phyloP scores from a whole-genome alignment of 176 grass and related monocot species.

The Zea luxurians region DNA sequence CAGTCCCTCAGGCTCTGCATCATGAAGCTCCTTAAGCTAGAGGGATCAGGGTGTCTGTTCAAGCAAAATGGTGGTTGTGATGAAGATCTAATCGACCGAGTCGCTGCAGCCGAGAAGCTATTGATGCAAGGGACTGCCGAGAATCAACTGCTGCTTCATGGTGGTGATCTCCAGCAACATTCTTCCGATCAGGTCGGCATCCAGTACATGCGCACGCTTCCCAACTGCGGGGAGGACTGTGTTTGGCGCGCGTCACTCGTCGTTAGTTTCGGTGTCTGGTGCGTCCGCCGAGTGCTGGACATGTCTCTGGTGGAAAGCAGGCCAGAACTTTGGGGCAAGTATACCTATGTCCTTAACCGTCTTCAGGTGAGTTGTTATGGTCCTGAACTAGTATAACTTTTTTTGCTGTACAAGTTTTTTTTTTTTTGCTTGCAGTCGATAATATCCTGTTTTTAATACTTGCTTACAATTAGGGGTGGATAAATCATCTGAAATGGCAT shows the following conservation, averaged over 20 bases:
- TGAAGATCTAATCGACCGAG: conserved; percentile 74
- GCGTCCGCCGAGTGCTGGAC: conserved; percentile 67
- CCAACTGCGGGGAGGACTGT: conserved; percentile 83
- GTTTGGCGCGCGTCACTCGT: conserved; percentile 70
- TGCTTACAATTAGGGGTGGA: background rate
- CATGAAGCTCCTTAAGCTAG: conserved; percentile 69
- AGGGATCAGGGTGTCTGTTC: conserved; percentile 87
- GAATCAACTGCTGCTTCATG: conserved; percentile 29
- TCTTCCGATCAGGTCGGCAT: conserved; percentile 35
- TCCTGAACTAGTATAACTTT: conserved; percentile 3
- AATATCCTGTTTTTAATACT: background rate
- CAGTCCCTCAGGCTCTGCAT: conserved; percentile 79
- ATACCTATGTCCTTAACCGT: conserved; percentile 96
- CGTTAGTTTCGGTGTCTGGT: conserved; percentile 97
- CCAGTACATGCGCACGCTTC: conserved; percentile 42
- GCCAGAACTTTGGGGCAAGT: conserved; percentile 98
- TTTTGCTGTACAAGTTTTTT: too few relatives aligned
- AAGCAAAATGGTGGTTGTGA: conserved; percentile 77
- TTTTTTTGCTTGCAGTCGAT: background rate
- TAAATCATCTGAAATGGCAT: background rate
- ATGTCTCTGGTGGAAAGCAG: conserved; percentile 89
- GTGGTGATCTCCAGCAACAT: conserved; percentile 36
- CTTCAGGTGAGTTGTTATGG: conserved; percentile 68
- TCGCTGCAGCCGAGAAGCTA: conserved; percentile 65
- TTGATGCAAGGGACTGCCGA: conserved; percentile 45